A percentile compares a stretch with the other conserved stretches of the same genome.
phyloP scores from a whole-genome alignment of 352 stramenopile genomes.

The Phytopythium aichiense region DNA sequence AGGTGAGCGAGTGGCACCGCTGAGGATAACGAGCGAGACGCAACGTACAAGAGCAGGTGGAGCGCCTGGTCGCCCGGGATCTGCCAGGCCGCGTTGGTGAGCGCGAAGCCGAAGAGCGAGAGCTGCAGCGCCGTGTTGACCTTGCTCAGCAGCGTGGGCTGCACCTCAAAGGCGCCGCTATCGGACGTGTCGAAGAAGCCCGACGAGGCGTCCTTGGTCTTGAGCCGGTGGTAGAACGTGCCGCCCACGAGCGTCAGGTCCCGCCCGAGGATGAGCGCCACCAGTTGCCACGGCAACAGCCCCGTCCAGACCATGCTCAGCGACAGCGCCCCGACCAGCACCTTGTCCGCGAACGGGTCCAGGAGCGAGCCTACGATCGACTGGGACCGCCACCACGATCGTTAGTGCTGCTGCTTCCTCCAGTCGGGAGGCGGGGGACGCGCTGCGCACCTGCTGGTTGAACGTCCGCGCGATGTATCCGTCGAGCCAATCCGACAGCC shows the following conservation, averaged over 20 bases:
- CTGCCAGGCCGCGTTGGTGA: conserved; percentile 74
- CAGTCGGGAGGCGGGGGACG: neutral
- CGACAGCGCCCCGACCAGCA: conserved; percentile 72
- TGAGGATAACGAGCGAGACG: neutral
- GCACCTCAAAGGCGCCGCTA: conserved; percentile 63
- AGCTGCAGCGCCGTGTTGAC: conserved; percentile 81
- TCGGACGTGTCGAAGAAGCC: conserved; percentile 81
- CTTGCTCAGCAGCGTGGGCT: conserved; percentile 71
- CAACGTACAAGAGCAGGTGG: conserved; percentile 60
- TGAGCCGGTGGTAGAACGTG: conserved; percentile 73
- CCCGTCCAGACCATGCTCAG: conserved; percentile 70
- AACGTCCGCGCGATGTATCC: conserved; percentile 73
- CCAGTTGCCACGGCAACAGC: conserved; percentile 56
- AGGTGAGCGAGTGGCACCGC: neutral
- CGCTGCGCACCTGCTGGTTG: conserved; percentile 50
- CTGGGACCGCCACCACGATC: conserved; percentile 10
- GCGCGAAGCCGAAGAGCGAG: conserved; percentile 59
- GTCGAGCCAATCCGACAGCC: conserved; percentile 78
- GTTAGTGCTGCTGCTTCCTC: neutral
- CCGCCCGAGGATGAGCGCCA: conserved; percentile 66
- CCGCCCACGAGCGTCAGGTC: conserved; percentile 70
- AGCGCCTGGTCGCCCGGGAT: conserved; percentile 54
- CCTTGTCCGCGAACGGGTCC: conserved; percentile 79
- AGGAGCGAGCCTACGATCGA: conserved; percentile 81
- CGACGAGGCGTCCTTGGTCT: conserved; percentile 60